Evolutionary conservation across 345 rosid genomes (phyloP), one percentile per base, ranked within the genome.

Genomic region (Firmiana major): DNA sequence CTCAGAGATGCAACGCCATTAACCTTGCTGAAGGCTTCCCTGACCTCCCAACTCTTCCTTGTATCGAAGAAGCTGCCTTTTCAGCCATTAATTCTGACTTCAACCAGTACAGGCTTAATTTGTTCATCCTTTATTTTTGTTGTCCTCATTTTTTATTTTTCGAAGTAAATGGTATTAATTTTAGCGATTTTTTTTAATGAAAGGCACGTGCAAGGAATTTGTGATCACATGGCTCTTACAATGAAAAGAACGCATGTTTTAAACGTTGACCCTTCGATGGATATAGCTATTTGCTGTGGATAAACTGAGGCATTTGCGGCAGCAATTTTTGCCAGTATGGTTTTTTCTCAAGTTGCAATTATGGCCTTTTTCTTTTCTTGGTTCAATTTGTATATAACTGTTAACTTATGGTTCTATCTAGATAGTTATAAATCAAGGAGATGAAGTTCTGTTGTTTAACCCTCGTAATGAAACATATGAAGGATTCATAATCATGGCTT

Each of bases 11-110:
- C 77, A 81, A 85, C 36, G 88, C 87, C 63, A 80, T 87, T 81
- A 90, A 88, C 82, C 89, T 90, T 53, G 92, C 89, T 63, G 87
- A 90, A 77, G 94, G 94, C 57, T 88, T 87, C 84, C 94, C 92
- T 0, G 91, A 88, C 80, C 88, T 90, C 79, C 86, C 90, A 12
- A 91, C 89, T 36, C 89, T 92, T 49, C 46, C 69, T 59, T 59
- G 22, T 79, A 73, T 88, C 57, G 86, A 90, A 78, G 34, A 69
- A 71, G 89, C 92, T 16, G 94, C 92, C 43, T 73, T 90, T 77
- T 87, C 88, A 77, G 90, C 92, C 87, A 87, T 87, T 63, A 77
- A 77, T 81, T 78, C 85, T 7, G 89, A 87, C 82, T 85, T 88
- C 83, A 90, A 88, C 79, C 90, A 90, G 78, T 88, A 88, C 86